phyloP scores from a whole-genome alignment of 2,329 filamentous ascomycete genomes.

The Fusarium agapanthi region DNA sequence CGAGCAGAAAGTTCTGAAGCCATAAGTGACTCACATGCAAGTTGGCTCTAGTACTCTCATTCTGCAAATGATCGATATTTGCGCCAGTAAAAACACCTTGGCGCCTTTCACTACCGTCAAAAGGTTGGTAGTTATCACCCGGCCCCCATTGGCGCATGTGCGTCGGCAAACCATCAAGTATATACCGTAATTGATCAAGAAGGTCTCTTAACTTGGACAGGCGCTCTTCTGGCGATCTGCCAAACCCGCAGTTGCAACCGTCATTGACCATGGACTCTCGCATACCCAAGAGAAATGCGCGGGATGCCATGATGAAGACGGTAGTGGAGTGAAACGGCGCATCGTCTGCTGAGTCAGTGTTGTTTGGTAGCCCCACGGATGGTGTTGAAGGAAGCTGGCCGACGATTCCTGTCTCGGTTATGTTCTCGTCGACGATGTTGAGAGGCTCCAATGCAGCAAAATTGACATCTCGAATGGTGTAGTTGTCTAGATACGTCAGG shows the following conservation, averaged over 20 bases:
- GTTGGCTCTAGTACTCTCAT: not conserved
- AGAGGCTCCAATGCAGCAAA: not conserved
- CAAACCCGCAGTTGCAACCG: not conserved
- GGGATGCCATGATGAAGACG: not conserved
- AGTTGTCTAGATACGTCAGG: not conserved
- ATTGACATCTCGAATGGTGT: not conserved
- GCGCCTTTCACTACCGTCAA: rapidly evolving
- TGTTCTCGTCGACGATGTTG: not conserved
- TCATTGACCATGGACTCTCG: slow-evolving; percentile 3
- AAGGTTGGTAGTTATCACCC: not conserved
- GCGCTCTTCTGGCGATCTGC: not conserved
- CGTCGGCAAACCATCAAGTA: not conserved
- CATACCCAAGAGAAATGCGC: not conserved
- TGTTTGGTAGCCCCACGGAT: not conserved
- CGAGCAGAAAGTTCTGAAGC: not conserved
- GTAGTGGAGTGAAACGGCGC: not conserved
- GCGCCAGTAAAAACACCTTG: not conserved
- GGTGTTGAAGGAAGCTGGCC: not conserved
- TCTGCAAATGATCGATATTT: not conserved
- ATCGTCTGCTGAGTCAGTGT: not conserved
- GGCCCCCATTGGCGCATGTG: not conserved
- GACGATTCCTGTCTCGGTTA: not conserved
- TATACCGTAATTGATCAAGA: not conserved
- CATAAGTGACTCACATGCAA: not conserved
- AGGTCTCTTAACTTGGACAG: not conserved